Evolutionary conservation across 805 yeast species (phyloP).

Genomic region (Wickerhamomyces tratensis): DNA sequence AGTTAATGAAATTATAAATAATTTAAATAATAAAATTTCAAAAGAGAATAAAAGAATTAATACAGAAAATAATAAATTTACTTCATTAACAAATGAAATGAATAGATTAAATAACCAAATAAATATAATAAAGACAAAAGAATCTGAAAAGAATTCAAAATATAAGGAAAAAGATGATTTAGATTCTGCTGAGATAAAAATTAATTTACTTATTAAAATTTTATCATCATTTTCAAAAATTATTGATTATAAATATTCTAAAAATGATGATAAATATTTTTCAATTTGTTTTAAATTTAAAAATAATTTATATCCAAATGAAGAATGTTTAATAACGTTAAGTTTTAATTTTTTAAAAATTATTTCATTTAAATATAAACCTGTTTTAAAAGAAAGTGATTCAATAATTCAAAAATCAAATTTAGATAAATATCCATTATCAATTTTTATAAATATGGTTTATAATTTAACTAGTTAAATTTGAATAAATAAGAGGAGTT

Average conservation of each 20-base stretch:
- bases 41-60: not conserved
- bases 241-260: not conserved
- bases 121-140: no score
- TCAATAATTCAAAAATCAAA: not conserved
- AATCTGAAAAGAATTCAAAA: not conserved
- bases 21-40: constrained; percentile 17
- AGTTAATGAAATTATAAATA: constrained; percentile 17
- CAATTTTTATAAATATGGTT: no score
- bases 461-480: no score
- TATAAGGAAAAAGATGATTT: constrained; percentile 4
- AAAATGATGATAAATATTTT: no score
- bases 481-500: no score
- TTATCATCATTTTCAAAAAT: constrained; percentile 5
- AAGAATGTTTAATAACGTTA: not conserved
- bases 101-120: not conserved
- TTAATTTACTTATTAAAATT: constrained; percentile 5
- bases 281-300: no score
- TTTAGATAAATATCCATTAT: not conserved
- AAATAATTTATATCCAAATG: not conserved
- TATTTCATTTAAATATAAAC: not conserved
- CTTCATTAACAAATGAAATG: not conserved
- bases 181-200: not conserved
- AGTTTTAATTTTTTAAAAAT: no score
- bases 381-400: not conserved
- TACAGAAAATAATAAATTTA: not conserved